A percentile compares a stretch with the other conserved stretches of the same genome.
phyloP scores from a whole-genome alignment of 148 eudicot genomes.

The Rhododendron williamsianum region DNA sequence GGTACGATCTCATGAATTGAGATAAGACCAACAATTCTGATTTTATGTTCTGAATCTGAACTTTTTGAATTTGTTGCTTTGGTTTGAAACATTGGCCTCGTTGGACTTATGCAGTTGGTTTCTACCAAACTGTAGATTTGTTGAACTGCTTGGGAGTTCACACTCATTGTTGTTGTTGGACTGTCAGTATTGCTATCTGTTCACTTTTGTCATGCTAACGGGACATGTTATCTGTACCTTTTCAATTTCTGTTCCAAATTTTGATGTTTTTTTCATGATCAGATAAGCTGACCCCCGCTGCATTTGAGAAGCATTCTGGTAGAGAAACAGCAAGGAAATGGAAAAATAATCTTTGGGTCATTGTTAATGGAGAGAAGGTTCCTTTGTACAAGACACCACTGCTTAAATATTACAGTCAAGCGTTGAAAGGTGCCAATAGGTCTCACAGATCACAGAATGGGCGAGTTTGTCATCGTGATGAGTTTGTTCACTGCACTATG shows the following conservation, averaged over 20 bases:
- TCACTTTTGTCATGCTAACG: conserved; percentile 5
- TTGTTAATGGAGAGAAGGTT: conserved; percentile 59
- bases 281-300: conserved; percentile 63
- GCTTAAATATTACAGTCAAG: conserved; percentile 50
- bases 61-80: background rate
- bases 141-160: background rate
- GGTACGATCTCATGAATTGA: background rate
- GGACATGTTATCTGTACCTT: background rate
- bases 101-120: background rate
- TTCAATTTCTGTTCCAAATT: background rate
- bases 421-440: conserved; percentile 34
- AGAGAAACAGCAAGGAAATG: conserved; percentile 63
- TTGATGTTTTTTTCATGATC: background rate
- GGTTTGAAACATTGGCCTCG: background rate
- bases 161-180: background rate
- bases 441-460: conserved; percentile 29
- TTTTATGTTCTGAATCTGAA: background rate
- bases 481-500: conserved; percentile 48
- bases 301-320: conserved; percentile 77
- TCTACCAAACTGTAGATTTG: background rate
- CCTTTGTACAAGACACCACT: conserved; percentile 56
- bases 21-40: background rate
- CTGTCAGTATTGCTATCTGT: background rate
- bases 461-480: conserved; percentile 59
- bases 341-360: conserved; percentile 67